Evolutionary conservation across 345 rosid genomes (phyloP), one percentile per base, ranked within the genome.

Genomic region (Carallia pectinifolia): DNA sequence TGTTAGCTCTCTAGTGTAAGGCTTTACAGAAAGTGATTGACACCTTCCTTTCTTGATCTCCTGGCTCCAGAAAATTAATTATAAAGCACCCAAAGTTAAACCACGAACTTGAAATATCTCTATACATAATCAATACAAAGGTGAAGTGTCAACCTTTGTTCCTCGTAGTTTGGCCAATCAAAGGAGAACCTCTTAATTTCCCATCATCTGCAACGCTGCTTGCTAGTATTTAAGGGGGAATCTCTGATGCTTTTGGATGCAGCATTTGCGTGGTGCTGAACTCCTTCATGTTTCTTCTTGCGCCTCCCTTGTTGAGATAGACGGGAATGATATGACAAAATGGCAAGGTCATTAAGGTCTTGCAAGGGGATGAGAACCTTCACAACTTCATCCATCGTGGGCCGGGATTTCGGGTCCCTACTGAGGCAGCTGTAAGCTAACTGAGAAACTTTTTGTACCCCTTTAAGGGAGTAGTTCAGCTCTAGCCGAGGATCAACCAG

Each of bases 271-370:
- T 66, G 74, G 37, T 74, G 85, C 37, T 79, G 89, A 71, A 59
- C 50, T 58, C 75, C 86, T 59, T 89, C 90, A 3, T 79, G 69
- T 76, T 76, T 89, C 79, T 85, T 87, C 85, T 85, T 87, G 36
- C 90, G 86, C 79, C 86, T 79, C 15, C 80, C 90, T 70, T 89
- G 96, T 53, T 87, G 96, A 30, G 86, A 85, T 52, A 78, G 29
- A 30, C 88, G 64, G 44, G 53, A 77, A 44, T 71, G 76, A 13
- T 62, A 61, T 19, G 80, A 71, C 30, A 76, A 60, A 12, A 71
- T 62, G 47, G 80, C 80, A 55, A 76, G 80, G 71, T 76, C 80
- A 64, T 58, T 71, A 30, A 76, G 68, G 53, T 76, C 76, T 62
- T 66, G 80, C 72, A 76, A 62, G 44, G 76, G 80, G 23, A 65